Base-by-base conservation (phyloP, 768 basidiomycete genomes). In the Russula virescens region DNA sequence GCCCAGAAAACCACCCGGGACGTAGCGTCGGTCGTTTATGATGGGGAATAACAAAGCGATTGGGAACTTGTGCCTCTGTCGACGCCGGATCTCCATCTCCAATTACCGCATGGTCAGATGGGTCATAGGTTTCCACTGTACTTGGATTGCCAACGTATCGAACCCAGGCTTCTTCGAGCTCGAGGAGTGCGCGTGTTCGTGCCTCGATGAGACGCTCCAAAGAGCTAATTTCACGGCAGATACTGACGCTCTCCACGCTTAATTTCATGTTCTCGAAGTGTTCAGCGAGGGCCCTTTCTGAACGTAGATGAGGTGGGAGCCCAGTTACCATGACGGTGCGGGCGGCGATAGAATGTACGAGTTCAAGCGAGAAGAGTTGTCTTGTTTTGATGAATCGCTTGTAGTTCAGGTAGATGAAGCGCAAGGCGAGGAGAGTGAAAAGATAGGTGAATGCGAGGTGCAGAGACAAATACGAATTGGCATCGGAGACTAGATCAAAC, bases 121-220 rank as follows among this genome's bases (percentile, higher is more conserved):
- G 87, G 69, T 93, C 87, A 69, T 94, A 92, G 31, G 85, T 85
- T 69, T 88, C 88, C 51, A 94, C 84, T 0, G 84, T 82, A 65
- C 91, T 94, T 0, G 96, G 96, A 71, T 98, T 98, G 2, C 96
- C 96, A 9, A 98, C 89, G 71, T 94, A 98, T 51, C 83, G 80
- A 19, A 87, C 84, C 96, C 96, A 98, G 8, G 89, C 90, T 3
- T 73, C 72, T 73, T 99, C 97, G 47, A 99, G 75, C 57, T 81
- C 80, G 42, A 93, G 72, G 11, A 99, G 75, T 0, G 91, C 91
- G n/a, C 78, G 73, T 6, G 96, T 98, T 49, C 96, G 78, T 66
- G 79, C 79, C 67, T 94, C 90, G 61, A 99, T 74, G 19, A 97
- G 78, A 7, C 75, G 71, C 59, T 88, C 87, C 59, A 97, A 72